These are phyloP conservation scores for Tilletia indica DNA, from an alignment of 1,284 basidiomycete genomes.

Conservation along the genomic window DNA sequence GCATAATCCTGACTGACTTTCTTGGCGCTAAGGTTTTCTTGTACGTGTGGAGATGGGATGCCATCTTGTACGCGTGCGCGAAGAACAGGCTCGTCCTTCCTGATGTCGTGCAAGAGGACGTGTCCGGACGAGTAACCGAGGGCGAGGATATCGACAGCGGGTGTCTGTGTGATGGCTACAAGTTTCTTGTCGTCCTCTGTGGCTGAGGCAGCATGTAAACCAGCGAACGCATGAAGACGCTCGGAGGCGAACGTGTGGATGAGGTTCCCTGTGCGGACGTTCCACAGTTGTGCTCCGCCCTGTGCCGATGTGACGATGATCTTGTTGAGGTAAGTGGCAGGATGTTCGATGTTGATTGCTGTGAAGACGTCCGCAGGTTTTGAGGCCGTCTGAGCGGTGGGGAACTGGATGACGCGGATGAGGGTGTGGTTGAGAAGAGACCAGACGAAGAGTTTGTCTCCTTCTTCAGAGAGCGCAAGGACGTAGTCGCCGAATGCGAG, in stretches of 20 bases:
- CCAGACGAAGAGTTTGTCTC: conserved; percentile 18
- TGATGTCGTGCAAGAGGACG: conserved; percentile 83
- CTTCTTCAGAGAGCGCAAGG: conserved; percentile 1
- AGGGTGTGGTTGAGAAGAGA: conserved; percentile 24
- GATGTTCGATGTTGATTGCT: conserved; percentile 81
- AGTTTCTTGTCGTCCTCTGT: conserved; percentile 17
- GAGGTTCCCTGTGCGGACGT: conserved; percentile 66
- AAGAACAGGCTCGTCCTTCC: conserved; percentile 75
- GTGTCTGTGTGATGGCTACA: conserved; percentile 72
- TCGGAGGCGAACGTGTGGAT: conserved; percentile 57
- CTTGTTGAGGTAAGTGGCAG: conserved; percentile 96
- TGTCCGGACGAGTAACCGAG: conserved; percentile 84
- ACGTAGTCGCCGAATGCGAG: conserved; percentile 8
- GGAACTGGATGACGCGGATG: conserved; percentile 31
- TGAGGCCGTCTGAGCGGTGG: neutral
- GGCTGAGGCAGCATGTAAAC: neutral
- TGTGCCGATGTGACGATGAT: conserved; percentile 78
- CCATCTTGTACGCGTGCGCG: conserved; percentile 20
- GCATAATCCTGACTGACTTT: conserved; percentile 22
- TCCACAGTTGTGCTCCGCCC: conserved; percentile 89
- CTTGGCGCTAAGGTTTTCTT: conserved; percentile 3
- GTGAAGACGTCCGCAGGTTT: conserved; percentile 62
- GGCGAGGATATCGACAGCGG: conserved; percentile 91
- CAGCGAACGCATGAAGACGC: neutral
- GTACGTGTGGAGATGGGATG: conserved; percentile 69